Evolutionary conservation across 1,139 yeast genomes (phyloP).

Genomic region (Debaryomyces udenii): DNA sequence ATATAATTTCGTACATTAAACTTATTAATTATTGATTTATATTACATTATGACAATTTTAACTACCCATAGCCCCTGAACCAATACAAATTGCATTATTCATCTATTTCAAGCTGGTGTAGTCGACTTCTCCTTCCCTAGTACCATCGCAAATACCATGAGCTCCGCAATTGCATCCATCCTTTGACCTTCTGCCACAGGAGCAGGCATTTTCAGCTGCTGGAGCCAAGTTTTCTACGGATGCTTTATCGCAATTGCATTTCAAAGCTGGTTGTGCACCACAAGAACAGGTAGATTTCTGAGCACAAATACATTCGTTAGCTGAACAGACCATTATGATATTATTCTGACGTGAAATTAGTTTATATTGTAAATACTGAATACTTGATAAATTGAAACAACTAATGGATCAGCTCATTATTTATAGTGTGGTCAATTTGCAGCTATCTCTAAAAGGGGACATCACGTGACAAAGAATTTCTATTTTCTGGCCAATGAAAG

Average conservation of each 20-base stretch:
- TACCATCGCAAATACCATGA: conserved; percentile 40
- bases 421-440: not conserved
- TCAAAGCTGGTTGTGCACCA: conserved; percentile 50
- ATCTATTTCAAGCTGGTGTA: conserved; percentile 42
- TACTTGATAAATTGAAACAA: not conserved
- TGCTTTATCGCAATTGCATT: conserved; percentile 49
- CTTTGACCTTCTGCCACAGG: conserved; percentile 51
- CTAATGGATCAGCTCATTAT: not conserved
- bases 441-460: too few species aligned
- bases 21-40: too few species aligned
- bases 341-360: not conserved
- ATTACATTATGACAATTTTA: too few species aligned
- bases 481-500: too few species aligned
- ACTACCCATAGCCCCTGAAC: too few species aligned
- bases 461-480: too few species aligned
- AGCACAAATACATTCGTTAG: conserved; percentile 51
- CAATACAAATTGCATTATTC: too few species aligned
- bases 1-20: too few species aligned
- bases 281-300: conserved; percentile 54
- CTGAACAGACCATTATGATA: conserved; percentile 42
- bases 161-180: conserved; percentile 47
- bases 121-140: conserved; percentile 52
- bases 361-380: not conserved
- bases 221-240: conserved; percentile 45
- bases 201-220: conserved; percentile 38